Base-by-base conservation (phyloP, 352 stramenopile species). In the Phytophthora palmivora region DNA sequence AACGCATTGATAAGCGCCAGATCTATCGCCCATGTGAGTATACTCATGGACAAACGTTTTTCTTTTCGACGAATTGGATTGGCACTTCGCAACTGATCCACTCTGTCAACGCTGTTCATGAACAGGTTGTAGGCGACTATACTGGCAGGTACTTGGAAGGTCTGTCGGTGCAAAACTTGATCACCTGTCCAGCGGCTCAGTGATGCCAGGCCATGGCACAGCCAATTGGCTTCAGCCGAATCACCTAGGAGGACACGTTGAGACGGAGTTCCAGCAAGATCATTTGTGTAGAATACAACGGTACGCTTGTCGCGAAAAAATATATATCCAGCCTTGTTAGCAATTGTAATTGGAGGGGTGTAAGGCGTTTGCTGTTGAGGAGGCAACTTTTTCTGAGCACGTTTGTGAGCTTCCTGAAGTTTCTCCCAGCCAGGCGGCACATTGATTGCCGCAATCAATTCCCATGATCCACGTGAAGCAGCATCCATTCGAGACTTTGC, bases 1-100 rank as follows among this genome's bases (percentile, higher is more conserved):
- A 52, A 58, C 12, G 56, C 37, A 19, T 64, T 51, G 19, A 64
- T 57, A 8, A 64, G n/a, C 0, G 56, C 36, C 1, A 64, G n/a
- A 22, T 64, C 30, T 0, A 64, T 7, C 9, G 30, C 37, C 46
- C 46, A 64, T 0, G 56, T 64, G 2, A 64, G n/a, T 4, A 58
- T 44, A 22, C 19, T 58, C 19, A 64, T 53, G 0, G 28, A 52
- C 0, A 52, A 22, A 2, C 38, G 14, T 4, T 18, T 58, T 32
- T 22, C 43, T n/a, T 47, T 65, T 12, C 46, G 57, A n/a, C 57
- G 57, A 5, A 45, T 63, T 2, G 46, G 56, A 8, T n/a, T n/a
- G n/a, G n/a, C n/a, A n/a, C n/a, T n/a, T n/a, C n/a, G n/a, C n/a
- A n/a, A n/a, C n/a, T n/a, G n/a, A n/a, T n/a, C n/a, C n/a, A n/a